Base-by-base conservation (phyloP, 495 filamentous ascomycete species). In the Hyaloscypha variabilis region DNA sequence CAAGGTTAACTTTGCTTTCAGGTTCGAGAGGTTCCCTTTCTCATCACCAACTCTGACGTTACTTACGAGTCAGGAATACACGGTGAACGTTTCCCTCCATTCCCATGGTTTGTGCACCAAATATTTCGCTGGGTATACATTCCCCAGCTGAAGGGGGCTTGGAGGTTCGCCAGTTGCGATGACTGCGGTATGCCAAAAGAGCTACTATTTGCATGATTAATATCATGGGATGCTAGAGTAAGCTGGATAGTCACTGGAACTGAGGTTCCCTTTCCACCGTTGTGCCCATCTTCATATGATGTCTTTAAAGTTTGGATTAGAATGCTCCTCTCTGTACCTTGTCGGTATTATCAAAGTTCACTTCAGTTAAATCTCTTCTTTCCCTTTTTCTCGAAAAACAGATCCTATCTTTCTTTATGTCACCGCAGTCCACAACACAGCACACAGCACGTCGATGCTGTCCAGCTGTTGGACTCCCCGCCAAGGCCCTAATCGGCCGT, bases 151-250 rank as follows among this genome's bases (percentile, higher is more conserved):
- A 69, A 66, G 46, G 75, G 75, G 0, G 66, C 70, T 36, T 81
- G 78, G 78, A 71, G 74, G 24, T 79, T 81, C 62, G 58, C 76
- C 53, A 76, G 76, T 13, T 78, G 76, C 52, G 73, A 75, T 67
- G 69, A 69, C 2, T 64, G 70, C 64, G 76, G 77, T 6, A 60
- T 66, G 63, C 75, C 71, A 49, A 68, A 64, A 71, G 73, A 74
- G 63, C 63, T 78, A 72, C 57, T 29, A 54, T 67, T 71, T 54
- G 64, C 51, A 8, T 54, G 26, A 54, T 24, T 46, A n/a, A n/a
- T n/a, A n/a, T n/a, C n/a, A n/a, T n/a, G n/a, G n/a, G n/a, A n/a
- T n/a, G n/a, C n/a, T n/a, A n/a, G n/a, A n/a, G n/a, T n/a, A n/a
- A n/a, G n/a, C n/a, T n/a, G n/a, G n/a, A n/a, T n/a, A n/a, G n/a